Base-by-base conservation (phyloP, 2,329 filamentous ascomycete genomes). In the Claviceps citrina region DNA sequence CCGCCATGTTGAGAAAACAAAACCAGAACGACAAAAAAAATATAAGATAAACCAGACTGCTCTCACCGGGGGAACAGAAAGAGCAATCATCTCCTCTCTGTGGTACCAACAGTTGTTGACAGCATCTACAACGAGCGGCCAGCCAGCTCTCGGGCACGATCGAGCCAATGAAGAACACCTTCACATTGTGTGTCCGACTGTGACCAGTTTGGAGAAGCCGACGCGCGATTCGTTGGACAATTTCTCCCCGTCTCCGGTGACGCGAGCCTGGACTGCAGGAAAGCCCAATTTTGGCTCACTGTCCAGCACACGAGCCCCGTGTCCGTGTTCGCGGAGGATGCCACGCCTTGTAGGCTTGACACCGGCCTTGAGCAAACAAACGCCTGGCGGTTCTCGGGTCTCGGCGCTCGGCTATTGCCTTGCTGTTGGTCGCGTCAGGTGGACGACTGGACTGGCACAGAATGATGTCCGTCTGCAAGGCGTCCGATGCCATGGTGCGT, bases 161-260 rank as follows among this genome's bases (percentile, higher is more conserved):
- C 4, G 54, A 49, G n/a, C 72, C 72, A 38, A 76, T 67, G 48
- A 76, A 73, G 47, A 67, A 62, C n/a, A 76, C 68, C 34, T 61
- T 65, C 47, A 67, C 57, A 47, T 76, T 76, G 54, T 76, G 54
- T 76, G 72, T 51, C 75, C 70, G 20, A 76, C 60, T 3, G 69
- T 71, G 22, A 65, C 60, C 5, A 70, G 56, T 45, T 75, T 75
- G 5, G 68, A 66, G 51, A 75, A 76, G 54, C 76, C 74, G 46
- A 74, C 63, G 5, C 72, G 65, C 10, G 72, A 76, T 44, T 69
- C 64, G 24, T 47, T 59, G 9, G 59, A 58, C 6, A 76, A 58
- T 40, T 54, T 63, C 43, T 75, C 68, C 25, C 58, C 60, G 12
- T 58, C 53, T 4, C 59, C 54, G 16, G 52, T 57, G 16, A 73